These are phyloP conservation scores for Omphalea diandra DNA, from an alignment of 441 rosid genomes.

Conservation along the genomic window DNA sequence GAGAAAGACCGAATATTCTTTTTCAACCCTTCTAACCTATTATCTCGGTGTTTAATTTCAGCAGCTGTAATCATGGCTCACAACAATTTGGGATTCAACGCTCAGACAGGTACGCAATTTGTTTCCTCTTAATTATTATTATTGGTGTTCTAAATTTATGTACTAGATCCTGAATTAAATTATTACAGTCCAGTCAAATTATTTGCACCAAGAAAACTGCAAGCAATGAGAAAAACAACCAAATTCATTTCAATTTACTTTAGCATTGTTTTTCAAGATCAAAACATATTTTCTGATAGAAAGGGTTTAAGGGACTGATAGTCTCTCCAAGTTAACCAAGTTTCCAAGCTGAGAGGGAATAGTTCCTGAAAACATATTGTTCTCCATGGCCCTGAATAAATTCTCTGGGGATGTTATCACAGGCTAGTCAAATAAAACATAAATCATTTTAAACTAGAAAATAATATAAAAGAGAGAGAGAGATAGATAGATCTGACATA, in stretches of 20 bases:
- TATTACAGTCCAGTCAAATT: constrained; percentile 31
- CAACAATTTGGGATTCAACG: too few relatives aligned
- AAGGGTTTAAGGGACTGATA: constrained; percentile 32
- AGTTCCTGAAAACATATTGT: constrained; percentile 44
- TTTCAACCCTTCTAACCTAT: too few relatives aligned
- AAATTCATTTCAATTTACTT: neutral
- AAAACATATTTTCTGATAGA: neutral
- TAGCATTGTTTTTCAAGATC: neutral
- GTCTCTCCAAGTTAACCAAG: constrained; percentile 33
- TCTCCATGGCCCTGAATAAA: constrained; percentile 39
- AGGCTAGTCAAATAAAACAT: constrained; percentile 6
- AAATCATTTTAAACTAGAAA: neutral
- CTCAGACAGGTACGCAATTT: too few relatives aligned
- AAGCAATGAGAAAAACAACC: neutral
- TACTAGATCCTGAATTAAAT: too few relatives aligned
- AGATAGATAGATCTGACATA: constrained; percentile 15
- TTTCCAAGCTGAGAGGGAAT: constrained; percentile 45
- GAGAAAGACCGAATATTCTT: too few relatives aligned
- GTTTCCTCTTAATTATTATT: too few relatives aligned
- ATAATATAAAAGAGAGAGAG: too few relatives aligned
- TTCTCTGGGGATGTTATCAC: neutral
- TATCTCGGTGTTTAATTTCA: too few relatives aligned
- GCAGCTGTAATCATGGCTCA: too few relatives aligned
- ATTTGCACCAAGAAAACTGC: constrained; percentile 33
- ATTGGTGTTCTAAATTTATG: too few relatives aligned